A percentile compares a stretch with the other conserved stretches of the same genome.
phyloP scores from a whole-genome alignment of 305 asterid species.

The Fraxinus albicans region DNA sequence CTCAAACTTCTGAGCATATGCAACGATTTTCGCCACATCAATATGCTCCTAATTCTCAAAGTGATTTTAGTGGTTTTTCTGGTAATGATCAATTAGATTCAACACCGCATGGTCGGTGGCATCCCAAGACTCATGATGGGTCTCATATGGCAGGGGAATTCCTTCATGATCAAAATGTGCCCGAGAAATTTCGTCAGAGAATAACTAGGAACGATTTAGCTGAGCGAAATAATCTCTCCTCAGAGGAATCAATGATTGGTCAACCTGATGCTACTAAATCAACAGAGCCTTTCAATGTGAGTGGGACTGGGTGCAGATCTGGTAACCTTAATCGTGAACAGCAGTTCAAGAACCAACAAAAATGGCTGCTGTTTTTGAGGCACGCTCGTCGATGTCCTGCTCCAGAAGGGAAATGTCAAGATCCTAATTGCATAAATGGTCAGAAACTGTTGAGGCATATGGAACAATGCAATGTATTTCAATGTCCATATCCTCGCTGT shows the following conservation, averaged over 20 bases:
- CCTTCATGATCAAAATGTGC: slow-evolving; percentile 48
- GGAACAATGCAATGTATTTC: slow-evolving; percentile 51
- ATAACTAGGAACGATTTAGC: slow-evolving; percentile 61
- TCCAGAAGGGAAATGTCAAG: slow-evolving; percentile 78
- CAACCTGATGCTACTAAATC: slow-evolving; percentile 53
- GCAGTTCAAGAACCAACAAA: slow-evolving; percentile 64
- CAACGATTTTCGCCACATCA: slow-evolving; percentile 51
- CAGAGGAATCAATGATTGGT: slow-evolving; percentile 57
- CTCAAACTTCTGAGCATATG: slow-evolving; percentile 62
- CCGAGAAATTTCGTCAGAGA: slow-evolving; percentile 61
- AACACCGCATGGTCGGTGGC: slow-evolving; percentile 53
- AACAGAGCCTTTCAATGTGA: slow-evolving; percentile 49
- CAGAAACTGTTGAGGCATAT: slow-evolving; percentile 80
- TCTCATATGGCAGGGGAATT: slow-evolving; percentile 46
- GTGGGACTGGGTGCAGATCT: slow-evolving; percentile 40
- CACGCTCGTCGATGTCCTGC: slow-evolving; percentile 91
- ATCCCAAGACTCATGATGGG: slow-evolving; percentile 62
- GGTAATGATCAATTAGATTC: slow-evolving; percentile 45
- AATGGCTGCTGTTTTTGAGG: slow-evolving; percentile 79
- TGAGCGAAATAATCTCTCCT: slow-evolving; percentile 56
- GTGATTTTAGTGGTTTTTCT: slow-evolving; percentile 48
- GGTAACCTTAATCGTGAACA: slow-evolving; percentile 50
- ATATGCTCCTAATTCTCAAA: slow-evolving; percentile 47
- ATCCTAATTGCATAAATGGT: slow-evolving; percentile 54
- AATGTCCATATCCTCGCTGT: slow-evolving; percentile 75